Conservation (phyloP, 2,329 filamentous ascomycete genomes). For the Cordyceps tenuipes region DNA sequence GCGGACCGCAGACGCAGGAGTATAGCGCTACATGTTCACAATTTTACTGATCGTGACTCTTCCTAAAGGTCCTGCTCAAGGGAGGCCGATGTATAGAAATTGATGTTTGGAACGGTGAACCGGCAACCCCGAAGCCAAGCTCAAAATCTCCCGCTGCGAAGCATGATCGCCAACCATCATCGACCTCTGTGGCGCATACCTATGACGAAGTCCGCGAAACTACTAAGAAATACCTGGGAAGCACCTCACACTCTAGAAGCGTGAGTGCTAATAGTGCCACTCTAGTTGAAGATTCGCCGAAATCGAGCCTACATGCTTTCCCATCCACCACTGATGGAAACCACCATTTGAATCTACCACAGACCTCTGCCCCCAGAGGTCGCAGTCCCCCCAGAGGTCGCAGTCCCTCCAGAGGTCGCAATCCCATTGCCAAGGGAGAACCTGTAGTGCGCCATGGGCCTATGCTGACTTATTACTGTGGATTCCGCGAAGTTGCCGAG, state of each 20-base stretch:
- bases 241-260: constrained; percentile 30
- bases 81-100: constrained; percentile 91
- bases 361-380: constrained; percentile 17
- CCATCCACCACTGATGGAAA: constrained; percentile 25
- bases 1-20: not conserved
- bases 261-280: constrained; percentile 29
- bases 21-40: not conserved
- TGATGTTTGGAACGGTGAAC: constrained; percentile 80
- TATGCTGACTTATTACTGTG: constrained; percentile 76
- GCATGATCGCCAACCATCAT: constrained; percentile 40
- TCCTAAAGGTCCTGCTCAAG: constrained; percentile 54
- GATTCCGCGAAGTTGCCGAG: constrained; percentile 78
- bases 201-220: constrained; percentile 24
- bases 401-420: constrained; percentile 18
- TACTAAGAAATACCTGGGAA: constrained; percentile 21
- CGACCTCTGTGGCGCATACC: constrained; percentile 32
- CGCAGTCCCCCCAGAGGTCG: constrained; percentile 17
- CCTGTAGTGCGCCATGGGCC: constrained; percentile 77
- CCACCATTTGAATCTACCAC: constrained; percentile 26
- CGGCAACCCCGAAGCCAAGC: constrained; percentile 26
- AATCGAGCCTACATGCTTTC: constrained; percentile 22
- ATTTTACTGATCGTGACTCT: not conserved
- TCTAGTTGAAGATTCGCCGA: constrained; percentile 22
- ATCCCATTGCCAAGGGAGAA: constrained; percentile 42
- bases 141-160: constrained; percentile 32